A percentile compares a stretch with the other conserved stretches of the same genome.
Conservation (phyloP, 2,329 filamentous ascomycete species). For the Paraphaeosphaeria sporulosa region DNA sequence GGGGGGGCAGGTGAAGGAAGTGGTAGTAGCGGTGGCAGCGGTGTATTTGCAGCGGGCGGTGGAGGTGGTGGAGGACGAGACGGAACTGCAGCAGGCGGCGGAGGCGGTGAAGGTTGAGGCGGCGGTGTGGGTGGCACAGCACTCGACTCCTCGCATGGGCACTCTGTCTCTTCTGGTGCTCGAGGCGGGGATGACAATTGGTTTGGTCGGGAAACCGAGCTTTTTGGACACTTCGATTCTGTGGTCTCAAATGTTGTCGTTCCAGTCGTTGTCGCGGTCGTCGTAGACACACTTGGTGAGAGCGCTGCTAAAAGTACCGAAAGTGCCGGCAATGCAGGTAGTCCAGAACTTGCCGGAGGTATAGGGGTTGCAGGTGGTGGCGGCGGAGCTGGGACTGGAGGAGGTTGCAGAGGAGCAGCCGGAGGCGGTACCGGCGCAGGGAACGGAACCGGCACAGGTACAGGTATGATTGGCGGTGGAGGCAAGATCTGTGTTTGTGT, state of each 20-base stretch:
- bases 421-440: not conserved
- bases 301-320: not conserved
- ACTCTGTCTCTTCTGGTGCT: constrained; percentile 16
- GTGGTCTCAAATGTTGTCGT: constrained; percentile 24
- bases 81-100: not conserved
- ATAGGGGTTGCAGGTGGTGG: not conserved
- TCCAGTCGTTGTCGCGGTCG: constrained; percentile 14
- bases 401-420: not conserved
- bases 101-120: not conserved
- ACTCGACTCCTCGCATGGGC: constrained; percentile 17
- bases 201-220: not conserved
- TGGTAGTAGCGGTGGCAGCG: not conserved
- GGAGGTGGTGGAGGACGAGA: not conserved
- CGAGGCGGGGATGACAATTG: constrained; percentile 8
- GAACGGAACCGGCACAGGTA: constrained; percentile 6
- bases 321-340: not conserved
- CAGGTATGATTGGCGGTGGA: constrained; percentile 2
- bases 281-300: constrained; percentile 2
- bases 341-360: too few species aligned
- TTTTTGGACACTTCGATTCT: constrained; percentile 14
- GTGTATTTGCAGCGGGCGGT: not conserved
- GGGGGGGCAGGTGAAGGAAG: not conserved
- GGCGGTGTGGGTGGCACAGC: constrained; percentile 4
- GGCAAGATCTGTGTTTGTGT: constrained; percentile 1
- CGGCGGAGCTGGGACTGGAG: not conserved